phyloP scores from a whole-genome alignment of 345 rosid species.

The Geranium brycei region DNA sequence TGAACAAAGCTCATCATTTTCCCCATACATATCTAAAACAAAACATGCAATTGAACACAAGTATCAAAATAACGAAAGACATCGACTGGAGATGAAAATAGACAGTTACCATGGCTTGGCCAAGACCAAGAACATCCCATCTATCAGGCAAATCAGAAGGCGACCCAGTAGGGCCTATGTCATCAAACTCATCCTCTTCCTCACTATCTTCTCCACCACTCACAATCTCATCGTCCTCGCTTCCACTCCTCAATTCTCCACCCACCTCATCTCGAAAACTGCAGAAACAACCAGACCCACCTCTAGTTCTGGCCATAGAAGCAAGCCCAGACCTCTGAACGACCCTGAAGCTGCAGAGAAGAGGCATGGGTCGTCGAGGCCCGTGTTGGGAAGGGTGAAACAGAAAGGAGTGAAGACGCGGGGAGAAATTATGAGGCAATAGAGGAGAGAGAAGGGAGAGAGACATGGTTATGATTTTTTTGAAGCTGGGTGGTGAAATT shows the following conservation, averaged over 20 bases:
- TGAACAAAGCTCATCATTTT: background rate
- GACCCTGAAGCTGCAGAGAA: constrained; percentile 6
- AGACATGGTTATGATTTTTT: constrained; percentile 15
- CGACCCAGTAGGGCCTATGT: constrained; percentile 20
- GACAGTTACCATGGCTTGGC: constrained; percentile 83
- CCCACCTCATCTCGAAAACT: background rate
- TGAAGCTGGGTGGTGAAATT: too few relatives aligned
- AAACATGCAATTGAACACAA: background rate
- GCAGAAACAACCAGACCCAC: constrained; percentile 19
- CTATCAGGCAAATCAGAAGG: constrained; percentile 45
- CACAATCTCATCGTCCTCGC: constrained; percentile 21
- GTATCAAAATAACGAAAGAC: background rate
- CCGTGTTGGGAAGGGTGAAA: constrained; percentile 13
- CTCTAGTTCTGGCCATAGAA: constrained; percentile 24
- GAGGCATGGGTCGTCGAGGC: background rate
- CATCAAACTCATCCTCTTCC: constrained; percentile 29
- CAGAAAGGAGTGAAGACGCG: constrained; percentile 18
- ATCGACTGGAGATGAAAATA: background rate
- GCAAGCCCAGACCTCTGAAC: background rate
- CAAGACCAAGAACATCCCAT: constrained; percentile 92
- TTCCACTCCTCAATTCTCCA: constrained; percentile 10
- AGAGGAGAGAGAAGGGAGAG: constrained; percentile 23
- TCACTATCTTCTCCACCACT: constrained; percentile 24
- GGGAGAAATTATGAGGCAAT: constrained; percentile 33
- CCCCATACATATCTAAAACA: background rate